A percentile compares a stretch with the other conserved stretches of the same genome.
Evolutionary conservation across 1,139 yeast genomes (phyloP).

Genomic region (Debaryomyces coudertii): DNA sequence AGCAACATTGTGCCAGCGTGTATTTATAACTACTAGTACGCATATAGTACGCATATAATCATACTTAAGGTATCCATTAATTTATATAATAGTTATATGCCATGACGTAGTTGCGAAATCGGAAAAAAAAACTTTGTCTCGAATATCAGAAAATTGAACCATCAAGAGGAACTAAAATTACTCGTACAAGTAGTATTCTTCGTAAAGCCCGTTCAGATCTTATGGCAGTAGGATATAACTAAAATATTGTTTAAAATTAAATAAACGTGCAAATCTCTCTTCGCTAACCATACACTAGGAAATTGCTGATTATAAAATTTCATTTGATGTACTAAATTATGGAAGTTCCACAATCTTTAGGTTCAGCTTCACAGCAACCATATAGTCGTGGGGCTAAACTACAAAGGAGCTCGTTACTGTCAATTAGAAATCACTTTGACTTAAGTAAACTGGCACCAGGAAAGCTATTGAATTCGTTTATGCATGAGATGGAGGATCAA

Average conservation of each 20-base stretch:
- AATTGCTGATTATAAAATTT: background rate
- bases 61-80: background rate
- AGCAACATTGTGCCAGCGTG: background rate
- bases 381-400: background rate
- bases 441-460: conserved; percentile 24
- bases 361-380: background rate
- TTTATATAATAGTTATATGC: background rate
- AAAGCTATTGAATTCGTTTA: conserved; percentile 23
- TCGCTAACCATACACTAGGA: background rate
- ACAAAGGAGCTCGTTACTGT: background rate
- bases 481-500: conserved; percentile 41
- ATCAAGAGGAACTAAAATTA: background rate
- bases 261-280: background rate
- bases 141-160: background rate
- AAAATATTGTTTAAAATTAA: background rate
- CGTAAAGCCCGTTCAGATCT: background rate
- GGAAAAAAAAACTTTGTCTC: background rate
- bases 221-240: background rate
- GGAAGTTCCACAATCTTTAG: background rate
- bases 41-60: background rate
- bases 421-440: background rate
- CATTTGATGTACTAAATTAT: conserved; percentile 1
- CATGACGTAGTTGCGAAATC: conserved; percentile 5
- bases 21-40: too few relatives aligned
- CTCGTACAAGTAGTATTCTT: background rate